Percentiles rank a stretch among this genome's conserved stretches.
These are phyloP conservation scores for Pythium guiyangense DNA, from an alignment of 352 stramenopile genomes.

Conservation along the genomic window DNA sequence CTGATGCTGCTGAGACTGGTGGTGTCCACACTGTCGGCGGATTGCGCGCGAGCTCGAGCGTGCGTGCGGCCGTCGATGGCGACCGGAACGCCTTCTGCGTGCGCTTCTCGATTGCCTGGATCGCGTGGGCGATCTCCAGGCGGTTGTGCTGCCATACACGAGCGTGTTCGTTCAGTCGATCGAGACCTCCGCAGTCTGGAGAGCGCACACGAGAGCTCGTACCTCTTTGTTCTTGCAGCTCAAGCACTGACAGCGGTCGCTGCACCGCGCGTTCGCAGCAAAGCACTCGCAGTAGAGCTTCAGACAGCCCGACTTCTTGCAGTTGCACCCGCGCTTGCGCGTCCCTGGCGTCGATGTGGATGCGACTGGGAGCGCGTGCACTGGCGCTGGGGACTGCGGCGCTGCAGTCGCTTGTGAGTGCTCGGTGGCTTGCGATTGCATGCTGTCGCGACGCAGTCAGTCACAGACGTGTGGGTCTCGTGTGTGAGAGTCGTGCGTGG, in stretches of 20 bases:
- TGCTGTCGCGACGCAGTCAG: too few relatives aligned
- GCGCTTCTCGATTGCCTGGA: conserved; percentile 48
- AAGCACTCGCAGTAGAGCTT: conserved; percentile 92
- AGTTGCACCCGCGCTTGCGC: conserved; percentile 85
- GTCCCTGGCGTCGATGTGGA: not conserved
- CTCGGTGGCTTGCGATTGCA: not conserved
- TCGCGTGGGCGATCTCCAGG: conserved; percentile 47
- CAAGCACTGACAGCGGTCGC: conserved; percentile 66
- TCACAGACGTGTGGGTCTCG: too few relatives aligned
- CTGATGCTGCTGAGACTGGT: too few relatives aligned
- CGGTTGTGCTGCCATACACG: conserved; percentile 29
- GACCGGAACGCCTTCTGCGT: conserved; percentile 44
- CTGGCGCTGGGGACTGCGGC: too few relatives aligned
- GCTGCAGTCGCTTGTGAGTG: not conserved
- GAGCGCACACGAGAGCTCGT: not conserved
- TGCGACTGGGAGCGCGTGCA: not conserved
- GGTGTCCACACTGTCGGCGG: not conserved
- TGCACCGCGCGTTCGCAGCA: conserved; percentile 40
- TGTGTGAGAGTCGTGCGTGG: too few relatives aligned
- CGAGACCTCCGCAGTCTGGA: too few relatives aligned
- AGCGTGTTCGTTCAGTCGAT: not conserved
- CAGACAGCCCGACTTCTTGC: conserved; percentile 95
- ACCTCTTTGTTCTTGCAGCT: conserved; percentile 70
- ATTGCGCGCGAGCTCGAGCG: conserved; percentile 19
- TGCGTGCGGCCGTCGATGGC: conserved; percentile 17